Conservation (phyloP, 2,329 filamentous ascomycete species). For the Diaporthe sp. region DNA sequence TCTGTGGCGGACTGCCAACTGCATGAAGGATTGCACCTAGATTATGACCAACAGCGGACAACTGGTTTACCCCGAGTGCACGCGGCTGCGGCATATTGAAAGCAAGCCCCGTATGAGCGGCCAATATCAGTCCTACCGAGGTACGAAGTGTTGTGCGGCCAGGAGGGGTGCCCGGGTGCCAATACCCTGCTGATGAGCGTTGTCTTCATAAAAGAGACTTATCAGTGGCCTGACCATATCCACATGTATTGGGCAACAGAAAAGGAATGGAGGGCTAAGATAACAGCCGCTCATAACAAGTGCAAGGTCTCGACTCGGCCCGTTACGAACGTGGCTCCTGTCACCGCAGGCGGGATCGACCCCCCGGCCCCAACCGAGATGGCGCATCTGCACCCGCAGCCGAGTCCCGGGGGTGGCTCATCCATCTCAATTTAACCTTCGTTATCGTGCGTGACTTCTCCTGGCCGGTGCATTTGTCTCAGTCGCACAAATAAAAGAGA, state of each 20-base stretch:
- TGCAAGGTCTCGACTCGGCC: slow-evolving; percentile 1
- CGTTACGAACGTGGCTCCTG: slow-evolving; percentile 4
- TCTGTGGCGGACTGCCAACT: not conserved
- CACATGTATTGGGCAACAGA: not conserved
- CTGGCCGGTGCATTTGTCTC: not conserved
- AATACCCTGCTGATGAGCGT: not conserved
- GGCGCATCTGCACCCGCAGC: not conserved
- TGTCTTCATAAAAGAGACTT: not conserved
- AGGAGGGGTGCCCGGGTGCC: not conserved
- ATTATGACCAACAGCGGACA: not conserved
- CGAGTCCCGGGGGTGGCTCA: not conserved
- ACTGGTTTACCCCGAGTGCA: not conserved
- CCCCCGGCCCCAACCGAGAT: slow-evolving; percentile 21
- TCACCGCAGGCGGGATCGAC: not conserved
- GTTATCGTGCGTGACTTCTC: not conserved
- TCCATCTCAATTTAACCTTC: not conserved
- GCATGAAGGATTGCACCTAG: too few relatives aligned
- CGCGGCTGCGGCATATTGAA: not conserved
- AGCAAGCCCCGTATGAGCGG: not conserved
- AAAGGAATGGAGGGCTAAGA: not conserved
- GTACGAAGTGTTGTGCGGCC: not conserved
- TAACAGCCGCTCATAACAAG: not conserved
- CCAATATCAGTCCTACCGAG: not conserved
- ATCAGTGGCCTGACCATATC: not conserved
- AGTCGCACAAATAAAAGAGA: not conserved